These are phyloP conservation scores for Fermentozyma sake DNA, from an alignment of 1,139 yeast species.

Conservation along the genomic window DNA sequence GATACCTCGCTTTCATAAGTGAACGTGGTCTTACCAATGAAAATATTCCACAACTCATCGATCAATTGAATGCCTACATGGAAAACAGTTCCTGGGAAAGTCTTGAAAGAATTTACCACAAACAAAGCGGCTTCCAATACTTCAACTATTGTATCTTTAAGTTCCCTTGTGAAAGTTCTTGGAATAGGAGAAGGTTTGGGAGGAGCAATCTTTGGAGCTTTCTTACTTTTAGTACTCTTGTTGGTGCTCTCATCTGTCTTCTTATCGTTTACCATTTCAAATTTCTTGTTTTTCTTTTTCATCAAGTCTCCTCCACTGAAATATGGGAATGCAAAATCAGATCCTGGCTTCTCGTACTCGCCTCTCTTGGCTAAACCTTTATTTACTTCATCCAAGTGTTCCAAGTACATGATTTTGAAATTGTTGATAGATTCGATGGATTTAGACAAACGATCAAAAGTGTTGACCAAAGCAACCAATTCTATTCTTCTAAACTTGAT, in stretches of 20 bases:
- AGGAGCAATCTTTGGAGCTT: conserved; percentile 6
- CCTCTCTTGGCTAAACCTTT: conserved; percentile 40
- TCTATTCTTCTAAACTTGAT: conserved; percentile 72
- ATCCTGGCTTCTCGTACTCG: conserved; percentile 29
- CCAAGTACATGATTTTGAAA: conserved; percentile 56
- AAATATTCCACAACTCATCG: conserved; percentile 63
- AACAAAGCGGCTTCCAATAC: conserved; percentile 64
- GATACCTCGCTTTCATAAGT: conserved; percentile 5
- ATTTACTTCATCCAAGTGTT: conserved; percentile 39
- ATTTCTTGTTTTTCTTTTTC: too few relatives aligned
- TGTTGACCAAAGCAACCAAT: conserved; percentile 83
- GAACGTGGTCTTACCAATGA: conserved; percentile 51
- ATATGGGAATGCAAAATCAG: conserved; percentile 42
- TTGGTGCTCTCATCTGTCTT: background rate
- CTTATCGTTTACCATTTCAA: conserved; percentile 2
- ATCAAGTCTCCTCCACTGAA: too few relatives aligned
- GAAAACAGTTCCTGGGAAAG: conserved; percentile 64
- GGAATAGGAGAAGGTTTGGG: conserved; percentile 3
- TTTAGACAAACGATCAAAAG: conserved; percentile 87
- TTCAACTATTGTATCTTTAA: conserved; percentile 50
- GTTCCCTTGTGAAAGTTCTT: conserved; percentile 34
- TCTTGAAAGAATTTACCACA: conserved; percentile 60
- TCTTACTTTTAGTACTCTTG: background rate
- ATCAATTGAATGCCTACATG: conserved; percentile 45
- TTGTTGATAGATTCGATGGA: conserved; percentile 71